Evolutionary conservation across 495 filamentous ascomycete genomes (phyloP), one percentile per base, ranked within the genome.

Genomic region (Recurvomyces mirabilis): DNA sequence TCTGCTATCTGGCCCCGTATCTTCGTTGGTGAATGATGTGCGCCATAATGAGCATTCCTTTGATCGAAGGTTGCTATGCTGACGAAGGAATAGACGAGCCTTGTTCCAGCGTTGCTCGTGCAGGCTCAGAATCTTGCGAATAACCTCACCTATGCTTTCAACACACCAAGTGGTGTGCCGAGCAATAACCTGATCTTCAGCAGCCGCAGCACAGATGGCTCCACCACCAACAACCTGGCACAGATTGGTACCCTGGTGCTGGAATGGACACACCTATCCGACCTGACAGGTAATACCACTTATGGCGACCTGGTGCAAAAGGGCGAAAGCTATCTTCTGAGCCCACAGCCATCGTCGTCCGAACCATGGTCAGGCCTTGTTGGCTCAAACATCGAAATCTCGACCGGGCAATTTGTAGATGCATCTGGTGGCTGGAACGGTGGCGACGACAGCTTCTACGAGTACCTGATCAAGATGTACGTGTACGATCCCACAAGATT

Each of bases 1-100:
- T 60, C 71, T 93, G 2, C 23, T 48, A 5, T 21, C 34, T 14
- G 39, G 45, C n/a, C 46, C 50, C 7, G 39, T 47, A 19, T 14
- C 46, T 13, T n/a, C n/a, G n/a, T n/a, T n/a, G n/a, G n/a, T n/a
- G n/a, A n/a, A n/a, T n/a, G n/a, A n/a, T n/a, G n/a, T n/a, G n/a
- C 17, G 14, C 19, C 7, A 50, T 29, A 26, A n/a, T 6, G 13
- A 34, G 22, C 11, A 38, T n/a, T 3, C 19, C 15, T 15, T 11
- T 10, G 30, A 41, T 2, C 32, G 17, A 17, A 23, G 24, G 3
- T n/a, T 13, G 7, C 19, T 45, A 4, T 45, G 19, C 21, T 9
- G 15, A 5, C 42, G 37, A 24, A 45, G 35, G 20, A n/a, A n/a
- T n/a, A n/a, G n/a, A n/a, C n/a, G n/a, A n/a, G n/a, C n/a, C n/a